Evolutionary conservation across 1,284 basidiomycete species (phyloP), one percentile per base, ranked within the genome.

Genomic region (Schizophyllum commune): DNA sequence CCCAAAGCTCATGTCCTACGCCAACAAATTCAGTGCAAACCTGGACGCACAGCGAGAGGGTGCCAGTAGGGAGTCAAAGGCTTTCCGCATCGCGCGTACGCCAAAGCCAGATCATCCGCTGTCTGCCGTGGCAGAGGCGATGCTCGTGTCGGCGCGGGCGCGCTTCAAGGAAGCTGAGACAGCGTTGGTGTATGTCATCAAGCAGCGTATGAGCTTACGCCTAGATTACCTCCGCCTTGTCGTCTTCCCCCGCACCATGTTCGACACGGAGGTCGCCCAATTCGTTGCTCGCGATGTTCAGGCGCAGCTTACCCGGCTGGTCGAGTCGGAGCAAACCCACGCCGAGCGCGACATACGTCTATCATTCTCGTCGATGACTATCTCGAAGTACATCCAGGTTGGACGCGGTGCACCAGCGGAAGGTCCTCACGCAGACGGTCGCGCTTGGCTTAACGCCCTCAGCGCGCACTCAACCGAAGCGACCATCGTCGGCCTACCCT

Each of bases 41-140:
- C 75, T 94, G 55, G 84, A 88, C 55, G 78, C 81, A 1, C 92
- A 95, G 69, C 79, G 83, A 64, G 80, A 89, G 69, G 85, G 88
- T 34, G 86, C 89, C 32, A 83, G 86, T 69, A 81, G 85, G 62
- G 88, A 88, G 73, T 88, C 90, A 1, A 79, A 82, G 61, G 83
- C 87, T 1, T 92, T 91, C 77, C 79, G 88, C 20, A 77, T 82
- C 15, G 83, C 84, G 20, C 82, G 82, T 39, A 75, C 79, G 6
- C 84, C 88, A 4, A 86, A 83, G 67, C 88, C 89, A 5, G 86
- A 87, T 65, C 89, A 90, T 69, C 82, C 91, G 4, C 78, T 93
- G 3, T 91, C 91, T 1, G 85, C 89, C 8, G 89, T 94, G 39
- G 91, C 92, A 0, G 85, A 90, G 60, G 91, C 90, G 15, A 91